Percentiles rank a stretch among this genome's conserved stretches.
phyloP scores from a whole-genome alignment of 2,329 filamentous ascomycete species.

The Talaromyces amestolkiae region DNA sequence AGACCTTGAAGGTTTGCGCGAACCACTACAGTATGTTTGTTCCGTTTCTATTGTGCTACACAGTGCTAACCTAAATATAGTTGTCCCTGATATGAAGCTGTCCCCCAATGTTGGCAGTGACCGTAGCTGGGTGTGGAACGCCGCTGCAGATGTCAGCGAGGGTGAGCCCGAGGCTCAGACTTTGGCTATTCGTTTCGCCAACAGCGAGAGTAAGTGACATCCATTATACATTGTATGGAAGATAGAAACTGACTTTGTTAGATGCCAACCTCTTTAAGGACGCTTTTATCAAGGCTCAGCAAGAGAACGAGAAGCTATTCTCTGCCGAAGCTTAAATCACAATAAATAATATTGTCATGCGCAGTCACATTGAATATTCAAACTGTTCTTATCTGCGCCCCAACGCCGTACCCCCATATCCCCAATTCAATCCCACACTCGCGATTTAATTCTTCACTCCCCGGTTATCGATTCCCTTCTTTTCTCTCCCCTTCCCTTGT shows the following conservation, averaged over 20 bases:
- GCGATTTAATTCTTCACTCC: conserved; percentile 8
- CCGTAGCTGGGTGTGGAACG: conserved; percentile 99
- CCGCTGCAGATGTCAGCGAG: conserved; percentile 94
- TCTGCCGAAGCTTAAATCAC: conserved; percentile 49
- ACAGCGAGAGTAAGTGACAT: conserved; percentile 78
- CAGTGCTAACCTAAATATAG: conserved; percentile 51
- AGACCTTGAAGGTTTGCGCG: conserved; percentile 99
- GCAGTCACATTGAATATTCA: background rate
- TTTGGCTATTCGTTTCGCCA: conserved; percentile 94
- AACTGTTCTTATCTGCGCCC: conserved; percentile 12
- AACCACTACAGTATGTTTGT: conserved; percentile 89
- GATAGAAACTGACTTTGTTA: conserved; percentile 37
- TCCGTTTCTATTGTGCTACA: background rate
- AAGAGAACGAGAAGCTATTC: conserved; percentile 91
- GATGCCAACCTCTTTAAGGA: conserved; percentile 98
- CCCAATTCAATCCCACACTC: conserved; percentile 10
- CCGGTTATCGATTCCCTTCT: conserved; percentile 14
- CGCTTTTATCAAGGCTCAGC: conserved; percentile 91
- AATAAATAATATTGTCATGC: background rate
- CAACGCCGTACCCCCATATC: background rate
- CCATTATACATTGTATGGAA: background rate
- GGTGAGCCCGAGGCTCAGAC: conserved; percentile 95
- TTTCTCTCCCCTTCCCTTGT: conserved; percentile 10
- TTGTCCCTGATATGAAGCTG: conserved; percentile 98
- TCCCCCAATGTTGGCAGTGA: conserved; percentile 97